phyloP scores from a whole-genome alignment of 352 stramenopile genomes.

The Phytopythium ostracodes region DNA sequence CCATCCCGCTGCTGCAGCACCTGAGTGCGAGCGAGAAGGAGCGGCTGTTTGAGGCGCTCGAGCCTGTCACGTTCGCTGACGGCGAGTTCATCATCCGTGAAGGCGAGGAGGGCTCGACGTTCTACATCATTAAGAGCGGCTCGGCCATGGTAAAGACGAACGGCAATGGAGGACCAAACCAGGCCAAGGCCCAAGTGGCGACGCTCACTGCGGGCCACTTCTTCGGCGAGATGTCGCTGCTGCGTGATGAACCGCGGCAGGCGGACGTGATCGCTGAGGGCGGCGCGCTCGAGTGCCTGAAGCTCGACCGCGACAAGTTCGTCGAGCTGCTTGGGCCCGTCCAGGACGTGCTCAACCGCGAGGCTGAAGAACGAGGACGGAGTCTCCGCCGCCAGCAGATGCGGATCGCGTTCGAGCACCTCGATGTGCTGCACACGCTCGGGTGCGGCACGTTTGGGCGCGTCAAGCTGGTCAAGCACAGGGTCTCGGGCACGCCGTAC shows the following conservation, averaged over 20 bases:
- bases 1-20: conserved; percentile 70
- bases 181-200: conserved; percentile 39
- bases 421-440: conserved; percentile 84
- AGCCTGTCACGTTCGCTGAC: conserved; percentile 45
- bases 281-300: conserved; percentile 79
- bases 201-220: conserved; percentile 56
- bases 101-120: conserved; percentile 63
- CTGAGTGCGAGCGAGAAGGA: conserved; percentile 53
- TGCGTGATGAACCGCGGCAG: conserved; percentile 52
- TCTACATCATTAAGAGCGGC: conserved; percentile 82
- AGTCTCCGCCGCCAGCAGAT: conserved; percentile 26
- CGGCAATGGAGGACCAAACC: conserved; percentile 26
- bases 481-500: conserved; percentile 68
- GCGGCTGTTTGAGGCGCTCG: conserved; percentile 55
- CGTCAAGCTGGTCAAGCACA: conserved; percentile 91
- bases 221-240: conserved; percentile 70
- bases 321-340: conserved; percentile 79
- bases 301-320: conserved; percentile 85
- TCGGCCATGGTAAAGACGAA: conserved; percentile 49
- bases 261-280: conserved; percentile 65
- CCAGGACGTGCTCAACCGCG: conserved; percentile 62
- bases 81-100: conserved; percentile 58
- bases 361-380: conserved; percentile 49
- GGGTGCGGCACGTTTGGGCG: conserved; percentile 94
- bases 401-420: conserved; percentile 63